Base-by-base conservation (phyloP, 352 stramenopile species). In the Pythium brachiatum region DNA sequence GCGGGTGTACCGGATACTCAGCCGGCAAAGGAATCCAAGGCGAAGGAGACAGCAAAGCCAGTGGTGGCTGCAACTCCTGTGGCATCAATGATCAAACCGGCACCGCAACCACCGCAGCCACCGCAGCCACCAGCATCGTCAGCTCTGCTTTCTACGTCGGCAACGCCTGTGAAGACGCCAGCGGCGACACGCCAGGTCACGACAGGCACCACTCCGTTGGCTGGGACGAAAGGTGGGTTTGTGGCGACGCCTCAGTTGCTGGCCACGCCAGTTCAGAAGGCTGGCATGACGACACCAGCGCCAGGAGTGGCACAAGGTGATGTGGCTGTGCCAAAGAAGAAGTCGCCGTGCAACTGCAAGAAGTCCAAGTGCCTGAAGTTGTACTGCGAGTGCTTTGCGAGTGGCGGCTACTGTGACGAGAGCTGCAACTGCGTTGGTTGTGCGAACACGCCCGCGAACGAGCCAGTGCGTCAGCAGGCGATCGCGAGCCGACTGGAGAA, bases 341-440 rank as follows among this genome's bases (percentile, higher is more conserved):
- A 89, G 44, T 80, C 83, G 0, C 83, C 83, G 7, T 99, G 96
- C 79, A 98, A 98, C 52, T 99, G 96, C 79, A 98, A 98, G 66
- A 98, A 98, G 72, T 98, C 95, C 32, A 97, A 98, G 72, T 99
- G 96, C 57, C 81, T 99, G 16, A 99, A 99, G 74, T 65, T 99
- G 26, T 96, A 98, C 70, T 99, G 96, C 66, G 92, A 98, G 66
- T 99, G 96, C 66, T 99, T 99, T 69, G 89, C 90, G 0, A 90
- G 84, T 27, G 88, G 93, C 13, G 78, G 87, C 20, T 94, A 97
- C 55, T 99, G 96, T 57, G 89, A 96, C 58, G 68, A 86, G 38
- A 92, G 80, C 41, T 99, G 96, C 78, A 96, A 97, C 57, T 99
- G 96, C 65, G 64, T 93, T 13, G 78, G 74, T 36, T 99, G 96